Evolutionary conservation across 164 flowering plant genomes (phyloP).

Genomic region (Vitis labrusca): DNA sequence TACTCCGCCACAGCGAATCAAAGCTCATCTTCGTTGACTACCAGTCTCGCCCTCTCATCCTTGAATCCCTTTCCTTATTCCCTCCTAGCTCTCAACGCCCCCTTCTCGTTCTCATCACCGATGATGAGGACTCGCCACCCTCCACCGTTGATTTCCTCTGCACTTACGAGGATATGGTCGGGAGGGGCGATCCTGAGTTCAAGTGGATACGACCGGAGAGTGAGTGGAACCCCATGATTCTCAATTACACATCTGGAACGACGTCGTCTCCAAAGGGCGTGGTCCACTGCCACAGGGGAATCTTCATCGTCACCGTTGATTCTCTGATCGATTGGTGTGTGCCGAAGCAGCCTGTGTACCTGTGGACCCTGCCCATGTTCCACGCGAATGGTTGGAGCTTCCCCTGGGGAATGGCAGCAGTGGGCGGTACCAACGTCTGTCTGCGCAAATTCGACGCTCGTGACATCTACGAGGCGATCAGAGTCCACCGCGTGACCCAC

Average conservation of each 20-base stretch:
- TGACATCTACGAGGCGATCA: slow-evolving; percentile 9
- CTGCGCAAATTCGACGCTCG: slow-evolving; percentile 25
- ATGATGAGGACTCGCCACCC: not conserved
- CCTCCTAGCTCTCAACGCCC: not conserved
- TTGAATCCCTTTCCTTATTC: not conserved
- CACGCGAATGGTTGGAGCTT: slow-evolving; percentile 39
- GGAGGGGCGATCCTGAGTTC: slow-evolving; percentile 23
- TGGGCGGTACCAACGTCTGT: slow-evolving; percentile 35
- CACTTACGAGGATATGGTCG: slow-evolving; percentile 25
- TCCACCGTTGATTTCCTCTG: not conserved
- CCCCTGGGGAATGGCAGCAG: slow-evolving; percentile 37
- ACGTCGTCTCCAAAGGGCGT: slow-evolving; percentile 40
- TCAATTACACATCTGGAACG: slow-evolving; percentile 40
- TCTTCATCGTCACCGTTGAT: slow-evolving; percentile 21
- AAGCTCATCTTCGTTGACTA: not conserved
- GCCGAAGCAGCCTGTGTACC: slow-evolving; percentile 28
- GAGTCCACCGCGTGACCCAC: slow-evolving; percentile 21
- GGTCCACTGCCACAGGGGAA: slow-evolving; percentile 25
- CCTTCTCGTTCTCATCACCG: slow-evolving; percentile 1
- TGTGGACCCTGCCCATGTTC: slow-evolving; percentile 44
- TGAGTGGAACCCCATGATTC: slow-evolving; percentile 32
- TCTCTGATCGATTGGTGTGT: slow-evolving; percentile 30
- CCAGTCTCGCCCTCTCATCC: not conserved
- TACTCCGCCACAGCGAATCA: not conserved
- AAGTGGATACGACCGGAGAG: slow-evolving; percentile 27